phyloP scores from a whole-genome alignment of 768 basidiomycete species.

The Gloeostereum incarnatum region DNA sequence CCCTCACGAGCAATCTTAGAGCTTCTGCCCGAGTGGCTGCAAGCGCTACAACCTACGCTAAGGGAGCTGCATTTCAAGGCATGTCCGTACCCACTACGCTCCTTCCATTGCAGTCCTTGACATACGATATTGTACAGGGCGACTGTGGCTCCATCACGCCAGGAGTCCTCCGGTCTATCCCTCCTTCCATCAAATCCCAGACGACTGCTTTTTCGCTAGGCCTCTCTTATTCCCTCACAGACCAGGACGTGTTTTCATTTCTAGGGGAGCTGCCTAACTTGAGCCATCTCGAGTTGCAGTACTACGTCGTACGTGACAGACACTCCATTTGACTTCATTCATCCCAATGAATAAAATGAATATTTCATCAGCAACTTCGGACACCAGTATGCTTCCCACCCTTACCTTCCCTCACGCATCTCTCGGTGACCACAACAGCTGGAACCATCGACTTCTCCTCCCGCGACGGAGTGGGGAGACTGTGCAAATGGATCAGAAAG shows the following conservation, averaged over 20 bases:
- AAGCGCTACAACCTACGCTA: conserved; percentile 21
- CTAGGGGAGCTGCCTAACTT: conserved; percentile 30
- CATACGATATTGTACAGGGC: conserved; percentile 23
- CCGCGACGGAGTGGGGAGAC: conserved; percentile 15
- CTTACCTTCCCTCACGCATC: conserved; percentile 18
- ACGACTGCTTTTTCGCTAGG: conserved; percentile 36
- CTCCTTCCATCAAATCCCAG: conserved; percentile 22
- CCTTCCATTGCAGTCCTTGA: neutral
- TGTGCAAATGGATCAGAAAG: conserved; percentile 33
- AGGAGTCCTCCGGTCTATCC: conserved; percentile 38
- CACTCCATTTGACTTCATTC: neutral
- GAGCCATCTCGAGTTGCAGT: conserved; percentile 29
- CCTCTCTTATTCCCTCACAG: conserved; percentile 48
- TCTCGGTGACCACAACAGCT: conserved; percentile 24
- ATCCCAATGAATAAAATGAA: neutral
- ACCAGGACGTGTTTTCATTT: conserved; percentile 42
- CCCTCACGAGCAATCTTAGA: conserved; percentile 3
- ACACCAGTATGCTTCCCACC: conserved; percentile 12
- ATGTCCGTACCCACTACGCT: conserved; percentile 6
- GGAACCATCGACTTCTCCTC: conserved; percentile 11
- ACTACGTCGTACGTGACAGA: conserved; percentile 36
- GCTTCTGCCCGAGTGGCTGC: conserved; percentile 25
- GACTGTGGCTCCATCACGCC: conserved; percentile 61
- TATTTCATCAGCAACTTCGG: conserved; percentile 32
- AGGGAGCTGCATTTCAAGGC: conserved; percentile 34